Evolutionary conservation across 768 basidiomycete species (phyloP).

Genomic region (Kwoniella pini): DNA sequence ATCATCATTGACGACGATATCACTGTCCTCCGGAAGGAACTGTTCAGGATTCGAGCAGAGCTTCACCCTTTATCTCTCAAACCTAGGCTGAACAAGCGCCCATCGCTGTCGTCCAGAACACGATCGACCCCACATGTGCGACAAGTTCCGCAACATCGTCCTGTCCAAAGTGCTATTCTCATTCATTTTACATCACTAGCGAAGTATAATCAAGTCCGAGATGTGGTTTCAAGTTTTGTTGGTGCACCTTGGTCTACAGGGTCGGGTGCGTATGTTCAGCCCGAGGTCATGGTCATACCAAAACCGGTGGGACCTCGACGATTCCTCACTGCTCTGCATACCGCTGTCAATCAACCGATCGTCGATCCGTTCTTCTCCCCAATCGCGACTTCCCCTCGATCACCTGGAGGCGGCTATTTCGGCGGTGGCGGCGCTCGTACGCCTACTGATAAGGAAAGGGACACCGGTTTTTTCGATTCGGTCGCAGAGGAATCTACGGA

Average conservation of each 20-base stretch:
- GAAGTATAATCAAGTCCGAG: slow-evolving; percentile 85
- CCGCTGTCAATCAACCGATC: slow-evolving; percentile 77
- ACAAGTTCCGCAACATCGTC: slow-evolving; percentile 53
- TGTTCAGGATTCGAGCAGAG: slow-evolving; percentile 65
- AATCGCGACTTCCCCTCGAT: slow-evolving; percentile 88
- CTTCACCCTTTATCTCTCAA: slow-evolving; percentile 35
- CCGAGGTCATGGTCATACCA: slow-evolving; percentile 94
- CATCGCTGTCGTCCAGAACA: slow-evolving; percentile 45
- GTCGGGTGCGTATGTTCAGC: slow-evolving; percentile 54
- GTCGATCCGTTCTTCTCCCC: slow-evolving; percentile 91
- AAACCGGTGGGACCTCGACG: slow-evolving; percentile 96
- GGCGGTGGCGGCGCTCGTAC: slow-evolving; percentile 46
- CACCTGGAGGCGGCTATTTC: slow-evolving; percentile 64
- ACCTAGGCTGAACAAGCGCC: slow-evolving; percentile 45
- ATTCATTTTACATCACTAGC: slow-evolving; percentile 88
- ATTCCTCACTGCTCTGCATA: slow-evolving; percentile 87
- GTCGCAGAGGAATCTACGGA: slow-evolving; percentile 31
- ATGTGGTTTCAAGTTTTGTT: slow-evolving; percentile 72
- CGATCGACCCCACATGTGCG: slow-evolving; percentile 79
- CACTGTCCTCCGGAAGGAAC: slow-evolving; percentile 70
- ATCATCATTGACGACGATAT: slow-evolving; percentile 93
- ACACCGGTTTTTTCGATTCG: slow-evolving; percentile 39
- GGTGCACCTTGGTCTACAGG: slow-evolving; percentile 56
- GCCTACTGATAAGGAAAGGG: slow-evolving; percentile 12
- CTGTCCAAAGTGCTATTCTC: slow-evolving; percentile 58